Conservation (phyloP, 768 basidiomycete species). For the Boletus pseudo-olivaceus region DNA sequence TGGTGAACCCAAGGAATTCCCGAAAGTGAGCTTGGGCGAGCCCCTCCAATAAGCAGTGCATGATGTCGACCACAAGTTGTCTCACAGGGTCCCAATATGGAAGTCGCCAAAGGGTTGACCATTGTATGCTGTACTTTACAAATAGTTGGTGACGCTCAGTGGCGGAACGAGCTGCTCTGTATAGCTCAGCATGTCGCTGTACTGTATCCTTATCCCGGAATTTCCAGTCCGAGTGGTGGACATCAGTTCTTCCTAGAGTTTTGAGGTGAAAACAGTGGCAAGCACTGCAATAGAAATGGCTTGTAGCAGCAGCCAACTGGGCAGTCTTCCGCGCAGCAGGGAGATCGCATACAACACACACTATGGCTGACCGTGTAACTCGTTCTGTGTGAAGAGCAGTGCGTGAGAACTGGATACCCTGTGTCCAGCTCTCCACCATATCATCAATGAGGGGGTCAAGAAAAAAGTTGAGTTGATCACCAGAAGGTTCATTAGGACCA, state of each 20-base stretch:
- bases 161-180: background rate
- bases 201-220: background rate
- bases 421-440: constrained; percentile 10
- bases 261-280: constrained; percentile 21
- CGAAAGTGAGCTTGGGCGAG: background rate
- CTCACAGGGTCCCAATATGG: constrained; percentile 24
- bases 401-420: background rate
- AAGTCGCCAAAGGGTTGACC: constrained; percentile 17
- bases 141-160: background rate
- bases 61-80: constrained; percentile 16
- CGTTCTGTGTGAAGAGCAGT: too few relatives aligned
- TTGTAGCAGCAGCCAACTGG: constrained; percentile 20
- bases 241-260: constrained; percentile 1
- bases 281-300: constrained; percentile 30
- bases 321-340: constrained; percentile 28
- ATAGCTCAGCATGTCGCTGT: background rate
- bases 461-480: constrained; percentile 31
- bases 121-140: constrained; percentile 3
- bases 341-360: constrained; percentile 30
- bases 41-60: constrained; percentile 18
- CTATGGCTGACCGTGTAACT: constrained; percentile 9
- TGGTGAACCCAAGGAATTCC: background rate
- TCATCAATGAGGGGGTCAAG: constrained; percentile 30
- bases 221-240: background rate
- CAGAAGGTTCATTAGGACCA: constrained; percentile 27